Evolutionary conservation across 2,329 filamentous ascomycete genomes (phyloP), one percentile per base, ranked within the genome.

Genomic region (Neonectria sp.): DNA sequence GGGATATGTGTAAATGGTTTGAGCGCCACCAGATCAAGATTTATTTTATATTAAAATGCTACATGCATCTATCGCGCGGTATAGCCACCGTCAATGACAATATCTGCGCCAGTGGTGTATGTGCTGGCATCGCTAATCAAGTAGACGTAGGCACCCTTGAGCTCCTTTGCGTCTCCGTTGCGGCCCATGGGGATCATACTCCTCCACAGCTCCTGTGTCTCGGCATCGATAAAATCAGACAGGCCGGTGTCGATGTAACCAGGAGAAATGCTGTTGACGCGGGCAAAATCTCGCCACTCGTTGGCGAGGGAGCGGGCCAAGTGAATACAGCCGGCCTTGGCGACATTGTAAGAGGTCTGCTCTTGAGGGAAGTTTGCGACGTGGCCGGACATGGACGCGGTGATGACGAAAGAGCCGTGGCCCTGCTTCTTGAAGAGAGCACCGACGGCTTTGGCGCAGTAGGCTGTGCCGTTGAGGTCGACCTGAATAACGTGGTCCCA

Each of bases 111-210:
- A 12, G 85, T 87, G 72, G 82, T 85, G 75, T 86, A 87, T 17
- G 82, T 84, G 37, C 80, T 82, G 2, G 86, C 86, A 65, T 86
- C 84, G 31, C 84, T 86, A n/a, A 83, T 84, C 33, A 88, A 78
- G 73, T 87, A 88, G 43, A 88, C 77, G 70, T 87, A 88, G 15
- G 86, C 77, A 6, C 88, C 89, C 84, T 91, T 91, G 70, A 91
- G 82, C 82, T 91, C 90, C 82, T 89, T 90, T 4, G 89, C 88
- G 73, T 91, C 86, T 29, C 87, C 89, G 68, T 90, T 85, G 67
- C 89, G 85, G 43, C 88, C 85, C 17, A 88, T 71, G 2, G 81
- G 80, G 0, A 86, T 80, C 86, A 89, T 88, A 17, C 82, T 78
- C 46, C 63, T 61, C 63, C 63, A 66, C 40, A 66, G 12, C 29